Percentiles rank a stretch among this genome's conserved stretches.
Evolutionary conservation across 139 green algal species (phyloP).

Genomic region (Trebouxia sp.): DNA sequence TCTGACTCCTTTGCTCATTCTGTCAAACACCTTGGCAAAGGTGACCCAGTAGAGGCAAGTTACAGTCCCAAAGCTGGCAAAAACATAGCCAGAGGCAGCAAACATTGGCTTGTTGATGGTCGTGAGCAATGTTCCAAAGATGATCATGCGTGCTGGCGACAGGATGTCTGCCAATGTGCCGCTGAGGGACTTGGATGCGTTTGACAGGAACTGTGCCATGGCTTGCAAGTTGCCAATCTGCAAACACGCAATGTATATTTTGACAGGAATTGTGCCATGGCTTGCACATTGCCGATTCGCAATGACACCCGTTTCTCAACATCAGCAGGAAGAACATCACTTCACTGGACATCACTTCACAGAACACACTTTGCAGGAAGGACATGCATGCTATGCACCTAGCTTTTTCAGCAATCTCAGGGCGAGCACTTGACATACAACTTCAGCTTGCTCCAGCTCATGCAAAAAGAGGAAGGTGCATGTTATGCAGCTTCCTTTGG

Average conservation of each 20-base stretch:
- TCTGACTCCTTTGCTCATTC: constrained; percentile 78
- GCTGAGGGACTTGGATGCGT: constrained; percentile 70
- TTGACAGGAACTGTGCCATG: constrained; percentile 77
- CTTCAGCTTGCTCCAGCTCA: no score
- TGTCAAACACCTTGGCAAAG: constrained; percentile 58
- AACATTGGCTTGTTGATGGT: constrained; percentile 88
- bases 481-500: no score
- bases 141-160: constrained; percentile 72
- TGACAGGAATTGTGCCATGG: neutral
- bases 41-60: constrained; percentile 78
- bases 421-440: no score
- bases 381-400: no score
- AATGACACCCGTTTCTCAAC: no score
- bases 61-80: constrained; percentile 55
- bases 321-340: no score
- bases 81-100: constrained; percentile 59
- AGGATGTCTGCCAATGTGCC: constrained; percentile 76
- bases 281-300: no score
- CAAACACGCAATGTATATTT: neutral
- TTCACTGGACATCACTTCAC: no score
- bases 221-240: constrained; percentile 84
- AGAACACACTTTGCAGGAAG: no score
- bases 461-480: no score
- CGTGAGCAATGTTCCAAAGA: constrained; percentile 81
- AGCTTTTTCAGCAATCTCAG: no score